A percentile compares a stretch with the other conserved stretches of the same genome.
These are phyloP conservation scores for Talaromyces marneffei DNA, from an alignment of 2,329 filamentous ascomycete genomes.

Conservation along the genomic window DNA sequence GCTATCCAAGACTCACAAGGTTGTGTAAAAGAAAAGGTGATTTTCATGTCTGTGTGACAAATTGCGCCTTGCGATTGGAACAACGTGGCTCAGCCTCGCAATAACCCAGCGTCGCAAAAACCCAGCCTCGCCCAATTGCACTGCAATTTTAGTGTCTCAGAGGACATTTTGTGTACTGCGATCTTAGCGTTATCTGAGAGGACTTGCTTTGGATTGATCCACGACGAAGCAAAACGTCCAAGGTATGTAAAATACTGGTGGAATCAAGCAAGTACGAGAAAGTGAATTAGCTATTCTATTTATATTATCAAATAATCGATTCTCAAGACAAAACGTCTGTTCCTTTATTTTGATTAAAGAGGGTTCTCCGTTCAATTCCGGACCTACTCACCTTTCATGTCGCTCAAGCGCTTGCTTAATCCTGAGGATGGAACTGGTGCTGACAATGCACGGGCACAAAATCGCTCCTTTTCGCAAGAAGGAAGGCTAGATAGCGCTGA, in stretches of 20 bases:
- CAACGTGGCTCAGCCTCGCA: too few species aligned
- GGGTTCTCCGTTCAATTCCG: background rate
- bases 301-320: background rate
- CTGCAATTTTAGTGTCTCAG: background rate
- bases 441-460: background rate
- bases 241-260: background rate
- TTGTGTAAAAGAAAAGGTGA: too few species aligned
- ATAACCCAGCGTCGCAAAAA: too few species aligned
- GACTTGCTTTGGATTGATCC: background rate
- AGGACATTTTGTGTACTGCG: background rate
- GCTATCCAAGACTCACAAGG: too few species aligned
- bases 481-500: background rate
- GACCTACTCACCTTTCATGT: background rate
- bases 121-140: background rate
- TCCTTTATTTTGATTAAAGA: background rate
- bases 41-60: too few species aligned
- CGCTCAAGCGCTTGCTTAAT: slow-evolving; percentile 6
- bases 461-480: background rate
- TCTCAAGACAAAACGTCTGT: background rate
- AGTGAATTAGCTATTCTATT: background rate
- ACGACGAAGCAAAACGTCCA: background rate
- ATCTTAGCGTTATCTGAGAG: background rate
- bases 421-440: background rate
- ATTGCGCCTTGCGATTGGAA: too few species aligned
- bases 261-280: background rate